Evolutionary conservation across 257 asterid genomes (phyloP), one percentile per base, ranked within the genome.

Genomic region (Solanum neorickii): DNA sequence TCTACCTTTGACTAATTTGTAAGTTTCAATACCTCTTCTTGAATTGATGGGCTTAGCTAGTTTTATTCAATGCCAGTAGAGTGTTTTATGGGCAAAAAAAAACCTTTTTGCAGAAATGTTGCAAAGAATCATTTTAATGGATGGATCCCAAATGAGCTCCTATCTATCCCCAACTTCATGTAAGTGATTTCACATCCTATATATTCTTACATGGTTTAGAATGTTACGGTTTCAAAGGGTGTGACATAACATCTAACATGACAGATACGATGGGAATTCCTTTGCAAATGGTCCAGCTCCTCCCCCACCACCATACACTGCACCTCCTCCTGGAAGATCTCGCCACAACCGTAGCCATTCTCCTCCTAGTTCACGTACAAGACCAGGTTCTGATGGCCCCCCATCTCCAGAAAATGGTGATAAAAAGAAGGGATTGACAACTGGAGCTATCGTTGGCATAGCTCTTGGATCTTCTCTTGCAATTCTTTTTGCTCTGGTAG

Each of bases 241-340:
- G 69, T 80, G 68, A 49, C 69, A 29, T 49, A 80, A 29, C 46
- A 10, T 29, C 20, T 49, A 9, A 82, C 68, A 49, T 82, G 91
- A 86, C 95, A 97, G 99, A 89, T 94, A 92, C 29, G 90, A 86
- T 85, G 99, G 99, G 66, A 97, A 97, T 88, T 59, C 94, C 84
- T 97, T 97, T 89, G 74, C 93, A 85, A 95, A 94, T 89, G 94
- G 95, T 86, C 99, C 98, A 14, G 99, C 99, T 90, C 97, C 99
- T 89, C 99, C 98, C 49, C 96, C 98, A 25, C 99, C 98, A 59
- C 98, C 98, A 76, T 93, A 90, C 85, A 91, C 95, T 86, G 86
- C 99, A 46, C 99, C 99, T 75, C 98, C 99, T 86, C 97, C 97
- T 2, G 96, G 98, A 89, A 90, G 96, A 89, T 87, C 93, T 75